phyloP scores from a whole-genome alignment of 2,329 filamentous ascomycete species.

The Cadophora luteo-olivacea region DNA sequence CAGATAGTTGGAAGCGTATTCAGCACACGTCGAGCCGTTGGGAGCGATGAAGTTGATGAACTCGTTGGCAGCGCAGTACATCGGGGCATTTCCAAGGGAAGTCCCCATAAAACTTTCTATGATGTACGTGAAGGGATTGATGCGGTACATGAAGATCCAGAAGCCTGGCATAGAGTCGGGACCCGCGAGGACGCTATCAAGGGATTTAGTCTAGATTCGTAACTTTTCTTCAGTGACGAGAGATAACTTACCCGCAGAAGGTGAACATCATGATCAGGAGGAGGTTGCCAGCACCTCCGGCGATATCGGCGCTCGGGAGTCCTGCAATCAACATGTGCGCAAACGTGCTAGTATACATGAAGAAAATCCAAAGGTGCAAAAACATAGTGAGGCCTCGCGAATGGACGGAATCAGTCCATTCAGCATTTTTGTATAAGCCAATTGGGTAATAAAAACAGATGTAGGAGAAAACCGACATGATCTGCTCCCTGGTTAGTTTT shows the following conservation, averaged over 20 bases:
- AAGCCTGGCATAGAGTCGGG: slow-evolving; percentile 70
- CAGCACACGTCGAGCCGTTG: slow-evolving; percentile 58
- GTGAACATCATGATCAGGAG: slow-evolving; percentile 74
- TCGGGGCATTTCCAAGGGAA: slow-evolving; percentile 68
- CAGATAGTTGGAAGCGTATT: slow-evolving; percentile 60
- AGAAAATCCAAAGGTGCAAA: slow-evolving; percentile 75
- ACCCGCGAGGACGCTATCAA: slow-evolving; percentile 69
- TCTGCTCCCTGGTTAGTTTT: slow-evolving; percentile 70
- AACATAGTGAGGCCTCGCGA: slow-evolving; percentile 82
- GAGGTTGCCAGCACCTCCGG: slow-evolving; percentile 80
- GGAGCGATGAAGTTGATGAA: slow-evolving; percentile 68
- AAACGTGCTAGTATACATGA: slow-evolving; percentile 83
- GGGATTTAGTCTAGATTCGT: too few relatives aligned
- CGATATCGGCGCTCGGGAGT: slow-evolving; percentile 77
- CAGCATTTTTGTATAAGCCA: slow-evolving; percentile 75
- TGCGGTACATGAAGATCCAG: slow-evolving; percentile 85
- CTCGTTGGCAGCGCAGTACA: slow-evolving; percentile 75
- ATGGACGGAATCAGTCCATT: slow-evolving; percentile 63
- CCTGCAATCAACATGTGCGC: slow-evolving; percentile 78
- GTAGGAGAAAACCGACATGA: slow-evolving; percentile 78
- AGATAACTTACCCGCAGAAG: slow-evolving; percentile 62
- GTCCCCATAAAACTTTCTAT: slow-evolving; percentile 69
- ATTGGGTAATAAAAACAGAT: slow-evolving; percentile 87
- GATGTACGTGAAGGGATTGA: slow-evolving; percentile 84
- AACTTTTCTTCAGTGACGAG: too few relatives aligned